phyloP scores from a whole-genome alignment of 78 protist genomes.

The Dictyostelium capitatum region DNA sequence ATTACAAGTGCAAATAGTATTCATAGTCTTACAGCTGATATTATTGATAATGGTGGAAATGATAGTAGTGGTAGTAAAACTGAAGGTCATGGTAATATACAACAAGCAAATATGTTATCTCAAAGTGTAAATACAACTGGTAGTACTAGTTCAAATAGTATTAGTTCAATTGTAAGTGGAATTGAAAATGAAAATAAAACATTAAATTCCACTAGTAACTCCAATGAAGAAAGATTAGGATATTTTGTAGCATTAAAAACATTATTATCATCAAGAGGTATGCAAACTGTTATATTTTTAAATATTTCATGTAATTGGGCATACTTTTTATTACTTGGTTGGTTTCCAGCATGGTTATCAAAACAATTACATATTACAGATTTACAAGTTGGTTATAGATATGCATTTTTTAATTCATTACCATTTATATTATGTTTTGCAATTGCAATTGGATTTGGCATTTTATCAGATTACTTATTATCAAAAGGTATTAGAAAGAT shows the following conservation, averaged over 20 bases:
- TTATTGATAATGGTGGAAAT: neutral
- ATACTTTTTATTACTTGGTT: slow-evolving; percentile 44
- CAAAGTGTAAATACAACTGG: neutral
- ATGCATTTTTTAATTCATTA: slow-evolving; percentile 26
- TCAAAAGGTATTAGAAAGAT: slow-evolving; percentile 22
- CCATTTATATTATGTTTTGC: slow-evolving; percentile 41
- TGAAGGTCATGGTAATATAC: neutral
- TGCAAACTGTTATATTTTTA: slow-evolving; percentile 11
- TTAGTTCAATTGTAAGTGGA: too few relatives aligned
- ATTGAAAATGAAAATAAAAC: too few relatives aligned
- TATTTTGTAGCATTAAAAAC: neutral
- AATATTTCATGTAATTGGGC: slow-evolving; percentile 52
- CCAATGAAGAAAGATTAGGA: neutral
- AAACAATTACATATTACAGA: neutral
- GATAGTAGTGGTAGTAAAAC: slow-evolving; percentile 2
- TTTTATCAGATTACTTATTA: slow-evolving; percentile 17
- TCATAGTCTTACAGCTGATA: too few relatives aligned
- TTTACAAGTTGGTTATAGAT: neutral
- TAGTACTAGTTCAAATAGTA: neutral
- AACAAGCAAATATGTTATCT: neutral
- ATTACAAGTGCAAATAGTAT: neutral
- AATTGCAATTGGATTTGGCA: slow-evolving; percentile 5
- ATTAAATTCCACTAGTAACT: neutral
- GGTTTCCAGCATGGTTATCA: slow-evolving; percentile 62
- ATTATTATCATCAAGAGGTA: slow-evolving; percentile 16